Conservation (phyloP, 257 asterid species). For the Ehretia macrophylla region DNA sequence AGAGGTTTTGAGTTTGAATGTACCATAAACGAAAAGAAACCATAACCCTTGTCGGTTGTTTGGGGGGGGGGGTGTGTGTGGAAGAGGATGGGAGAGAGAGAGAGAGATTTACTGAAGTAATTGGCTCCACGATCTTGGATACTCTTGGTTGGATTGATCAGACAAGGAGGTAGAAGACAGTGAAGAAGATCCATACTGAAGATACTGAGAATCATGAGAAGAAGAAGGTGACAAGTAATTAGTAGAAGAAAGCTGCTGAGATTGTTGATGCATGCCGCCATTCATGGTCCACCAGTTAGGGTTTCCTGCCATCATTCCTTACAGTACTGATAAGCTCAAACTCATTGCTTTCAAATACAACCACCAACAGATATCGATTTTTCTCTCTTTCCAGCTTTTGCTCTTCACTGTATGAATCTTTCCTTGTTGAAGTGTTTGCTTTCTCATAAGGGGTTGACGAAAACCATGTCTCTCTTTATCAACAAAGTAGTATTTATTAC, state of each 20-base stretch:
- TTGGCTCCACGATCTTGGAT: conserved; percentile 78
- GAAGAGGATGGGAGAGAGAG: neutral
- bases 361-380: neutral
- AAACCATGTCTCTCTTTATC: conserved; percentile 11
- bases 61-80: too few species aligned
- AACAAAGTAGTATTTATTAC: conserved; percentile 34
- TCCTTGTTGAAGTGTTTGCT: conserved; percentile 35
- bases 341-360: too few species aligned
- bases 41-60: too few species aligned
- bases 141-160: conserved; percentile 21
- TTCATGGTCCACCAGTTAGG: conserved; percentile 82
- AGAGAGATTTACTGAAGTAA: conserved; percentile 38
- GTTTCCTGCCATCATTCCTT: conserved; percentile 86
- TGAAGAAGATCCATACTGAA: conserved; percentile 25
- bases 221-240: neutral
- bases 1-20: too few species aligned
- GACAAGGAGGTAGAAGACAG: too few species aligned
- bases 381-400: neutral
- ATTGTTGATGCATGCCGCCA: conserved; percentile 8
- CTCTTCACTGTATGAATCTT: conserved; percentile 35
- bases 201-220: conserved; percentile 4
- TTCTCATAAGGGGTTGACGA: conserved; percentile 27
- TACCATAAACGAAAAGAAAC: too few species aligned
- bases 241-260: conserved; percentile 20
- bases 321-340: too few species aligned